These are phyloP conservation scores for Flueggea neowawraea DNA, from an alignment of 441 rosid genomes.

Conservation along the genomic window DNA sequence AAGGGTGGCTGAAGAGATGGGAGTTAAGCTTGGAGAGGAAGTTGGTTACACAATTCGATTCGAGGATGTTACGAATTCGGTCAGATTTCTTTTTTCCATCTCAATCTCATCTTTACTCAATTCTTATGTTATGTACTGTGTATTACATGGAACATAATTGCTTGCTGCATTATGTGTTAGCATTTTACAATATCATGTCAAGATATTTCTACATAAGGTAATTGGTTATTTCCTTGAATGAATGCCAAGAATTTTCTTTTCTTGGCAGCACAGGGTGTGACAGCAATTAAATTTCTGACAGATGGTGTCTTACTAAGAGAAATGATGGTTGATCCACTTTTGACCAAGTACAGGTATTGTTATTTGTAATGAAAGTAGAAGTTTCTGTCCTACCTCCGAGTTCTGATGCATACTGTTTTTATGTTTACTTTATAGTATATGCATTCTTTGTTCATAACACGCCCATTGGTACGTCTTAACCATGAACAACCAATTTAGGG, in stretches of 20 bases:
- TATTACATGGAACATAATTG: neutral
- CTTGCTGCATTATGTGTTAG: no score
- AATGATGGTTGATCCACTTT: constrained; percentile 99
- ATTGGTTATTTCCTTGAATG: constrained; percentile 4
- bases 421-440: neutral
- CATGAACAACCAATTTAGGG: no score
- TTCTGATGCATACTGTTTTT: neutral
- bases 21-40: constrained; percentile 93
- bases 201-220: neutral
- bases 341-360: constrained; percentile 87
- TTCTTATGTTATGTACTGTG: constrained; percentile 1
- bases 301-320: constrained; percentile 96
- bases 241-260: constrained; percentile 18
- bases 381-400: neutral
- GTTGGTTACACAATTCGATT: constrained; percentile 94
- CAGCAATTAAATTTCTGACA: constrained; percentile 87
- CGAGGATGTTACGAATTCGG: constrained; percentile 84
- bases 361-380: constrained; percentile 9
- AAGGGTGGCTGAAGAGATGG: constrained; percentile 98
- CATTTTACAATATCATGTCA: neutral
- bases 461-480: no score
- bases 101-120: neutral
- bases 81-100: constrained; percentile 27
- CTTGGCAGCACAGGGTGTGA: constrained; percentile 64
- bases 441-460: no score